Percentiles rank a stretch among this genome's conserved stretches.
Evolutionary conservation across 345 rosid species (phyloP).

Genomic region (Citrus reticulata): DNA sequence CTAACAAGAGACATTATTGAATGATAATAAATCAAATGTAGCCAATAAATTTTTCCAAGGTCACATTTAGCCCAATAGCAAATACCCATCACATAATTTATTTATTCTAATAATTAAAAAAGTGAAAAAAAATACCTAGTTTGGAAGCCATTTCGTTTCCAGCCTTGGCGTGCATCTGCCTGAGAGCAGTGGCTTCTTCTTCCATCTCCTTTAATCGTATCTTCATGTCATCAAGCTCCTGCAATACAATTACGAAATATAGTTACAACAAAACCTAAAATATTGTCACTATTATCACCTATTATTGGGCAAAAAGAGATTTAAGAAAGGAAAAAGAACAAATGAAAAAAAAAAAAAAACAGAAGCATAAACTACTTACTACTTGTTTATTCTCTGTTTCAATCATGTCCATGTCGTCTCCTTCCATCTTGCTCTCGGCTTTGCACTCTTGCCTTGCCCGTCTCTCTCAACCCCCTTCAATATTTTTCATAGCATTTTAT

Average conservation of each 20-base stretch:
- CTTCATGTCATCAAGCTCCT: constrained; percentile 55
- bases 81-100: neutral
- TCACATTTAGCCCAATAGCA: neutral
- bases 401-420: constrained; percentile 39
- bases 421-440: constrained; percentile 25
- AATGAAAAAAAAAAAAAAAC: neutral
- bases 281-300: too few relatives aligned
- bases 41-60: too few relatives aligned
- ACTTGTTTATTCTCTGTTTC: constrained; percentile 30
- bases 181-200: constrained; percentile 53
- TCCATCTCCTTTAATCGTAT: constrained; percentile 59
- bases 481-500: neutral
- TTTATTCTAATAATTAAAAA: neutral
- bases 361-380: constrained; percentile 8
- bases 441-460: neutral
- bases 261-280: neutral
- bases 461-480: neutral
- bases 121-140: constrained; percentile 27
- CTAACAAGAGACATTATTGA: neutral
- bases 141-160: constrained; percentile 49
- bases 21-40: neutral
- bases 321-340: neutral
- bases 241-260: constrained; percentile 1
- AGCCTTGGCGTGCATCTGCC: constrained; percentile 58
- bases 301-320: neutral